phyloP scores from a whole-genome alignment of 2,329 filamentous ascomycete species.

The Corinectria fuckeliana region DNA sequence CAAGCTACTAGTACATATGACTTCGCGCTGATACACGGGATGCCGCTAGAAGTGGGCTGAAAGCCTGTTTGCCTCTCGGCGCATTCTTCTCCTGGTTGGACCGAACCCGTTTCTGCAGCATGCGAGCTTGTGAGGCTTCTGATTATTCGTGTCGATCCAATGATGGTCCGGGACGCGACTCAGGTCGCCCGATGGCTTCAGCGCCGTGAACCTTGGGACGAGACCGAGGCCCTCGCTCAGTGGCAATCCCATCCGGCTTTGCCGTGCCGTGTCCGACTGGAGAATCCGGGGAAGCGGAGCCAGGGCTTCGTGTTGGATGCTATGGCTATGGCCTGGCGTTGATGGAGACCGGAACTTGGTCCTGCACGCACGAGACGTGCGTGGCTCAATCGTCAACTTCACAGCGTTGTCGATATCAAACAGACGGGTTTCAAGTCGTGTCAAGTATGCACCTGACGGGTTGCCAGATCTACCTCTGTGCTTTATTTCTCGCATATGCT shows the following conservation, averaged over 20 bases:
- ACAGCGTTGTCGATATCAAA: not conserved
- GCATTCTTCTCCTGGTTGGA: not conserved
- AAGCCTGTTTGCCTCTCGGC: constrained; percentile 1
- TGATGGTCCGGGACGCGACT: not conserved
- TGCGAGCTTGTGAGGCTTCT: not conserved
- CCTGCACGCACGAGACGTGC: too few species aligned
- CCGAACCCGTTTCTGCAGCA: not conserved
- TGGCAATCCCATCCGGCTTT: constrained; percentile 8
- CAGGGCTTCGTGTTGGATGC: not conserved
- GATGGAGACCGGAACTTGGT: too few species aligned
- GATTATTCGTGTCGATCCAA: not conserved
- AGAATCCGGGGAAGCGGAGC: constrained; percentile 23
- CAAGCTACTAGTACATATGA: constrained; percentile 21
- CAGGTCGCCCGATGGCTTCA: not conserved
- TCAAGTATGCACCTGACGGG: not conserved
- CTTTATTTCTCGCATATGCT: not conserved
- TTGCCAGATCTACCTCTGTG: not conserved
- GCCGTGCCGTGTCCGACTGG: constrained; percentile 17
- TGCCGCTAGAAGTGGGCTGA: not conserved
- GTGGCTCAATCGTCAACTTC: not conserved
- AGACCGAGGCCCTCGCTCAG: not conserved
- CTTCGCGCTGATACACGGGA: constrained; percentile 19
- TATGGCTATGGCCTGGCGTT: not conserved
- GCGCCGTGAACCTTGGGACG: not conserved
- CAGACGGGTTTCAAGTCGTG: not conserved